Conservation (phyloP, 2,329 filamentous ascomycete species). For the Seiridium cupressi region DNA sequence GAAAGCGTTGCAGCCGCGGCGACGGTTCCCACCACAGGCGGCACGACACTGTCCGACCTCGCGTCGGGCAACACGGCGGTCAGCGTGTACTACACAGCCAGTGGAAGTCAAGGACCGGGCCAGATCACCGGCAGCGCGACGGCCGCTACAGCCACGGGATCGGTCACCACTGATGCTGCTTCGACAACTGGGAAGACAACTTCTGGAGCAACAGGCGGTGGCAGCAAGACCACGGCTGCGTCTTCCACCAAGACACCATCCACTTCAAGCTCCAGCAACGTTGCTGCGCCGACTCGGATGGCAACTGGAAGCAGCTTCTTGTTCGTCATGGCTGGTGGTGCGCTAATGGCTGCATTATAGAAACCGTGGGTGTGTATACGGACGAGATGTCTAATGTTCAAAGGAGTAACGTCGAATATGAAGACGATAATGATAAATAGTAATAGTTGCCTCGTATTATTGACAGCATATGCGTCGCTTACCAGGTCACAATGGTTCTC, state of each 20-base stretch:
- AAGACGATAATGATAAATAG: background rate
- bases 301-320: constrained; percentile 20
- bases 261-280: constrained; percentile 15
- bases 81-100: constrained; percentile 40
- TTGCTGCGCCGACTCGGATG: constrained; percentile 23
- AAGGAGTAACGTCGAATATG: background rate
- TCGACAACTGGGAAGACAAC: background rate
- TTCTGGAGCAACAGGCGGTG: background rate
- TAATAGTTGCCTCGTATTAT: background rate
- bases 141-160: constrained; percentile 29
- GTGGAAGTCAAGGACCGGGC: constrained; percentile 35
- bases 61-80: constrained; percentile 36
- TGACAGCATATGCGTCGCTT: no score
- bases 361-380: background rate
- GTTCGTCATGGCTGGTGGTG: constrained; percentile 24
- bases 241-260: constrained; percentile 8
- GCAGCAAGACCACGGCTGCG: background rate
- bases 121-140: constrained; percentile 39
- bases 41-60: constrained; percentile 28
- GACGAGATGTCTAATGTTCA: background rate
- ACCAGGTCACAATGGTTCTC: no score
- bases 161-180: constrained; percentile 4
- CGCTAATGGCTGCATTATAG: constrained; percentile 27
- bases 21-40: constrained; percentile 27
- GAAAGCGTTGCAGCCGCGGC: constrained; percentile 22